These are phyloP conservation scores for Coemansia sp. DNA, from an alignment of 192 early-diverging fungal species.

Conservation along the genomic window DNA sequence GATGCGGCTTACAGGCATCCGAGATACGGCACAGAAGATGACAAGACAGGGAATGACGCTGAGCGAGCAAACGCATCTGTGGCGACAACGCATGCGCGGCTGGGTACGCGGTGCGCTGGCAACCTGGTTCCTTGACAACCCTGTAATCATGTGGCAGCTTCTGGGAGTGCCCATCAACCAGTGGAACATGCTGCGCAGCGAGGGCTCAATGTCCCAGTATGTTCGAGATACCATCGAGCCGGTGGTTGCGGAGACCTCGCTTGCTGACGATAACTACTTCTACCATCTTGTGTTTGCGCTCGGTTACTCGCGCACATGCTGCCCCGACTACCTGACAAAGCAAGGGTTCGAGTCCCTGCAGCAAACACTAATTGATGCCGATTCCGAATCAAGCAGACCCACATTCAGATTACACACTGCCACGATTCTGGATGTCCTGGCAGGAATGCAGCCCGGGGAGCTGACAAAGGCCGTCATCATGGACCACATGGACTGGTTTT, in stretches of 20 bases:
- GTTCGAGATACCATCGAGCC: conserved; percentile 83
- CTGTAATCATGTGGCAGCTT: conserved; percentile 80
- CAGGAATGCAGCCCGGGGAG: conserved; percentile 61
- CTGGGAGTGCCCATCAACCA: conserved; percentile 84
- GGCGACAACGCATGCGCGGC: conserved; percentile 67
- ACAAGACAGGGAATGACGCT: conserved; percentile 53
- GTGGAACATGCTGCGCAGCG: conserved; percentile 81
- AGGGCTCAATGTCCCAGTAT: conserved; percentile 77
- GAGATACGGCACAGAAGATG: conserved; percentile 58
- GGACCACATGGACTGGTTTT: conserved; percentile 92
- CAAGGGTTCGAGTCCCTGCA: conserved; percentile 66
- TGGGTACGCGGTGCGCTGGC: conserved; percentile 64
- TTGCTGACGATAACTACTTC: conserved; percentile 81
- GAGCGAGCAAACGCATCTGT: conserved; percentile 63
- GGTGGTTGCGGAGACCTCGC: conserved; percentile 61
- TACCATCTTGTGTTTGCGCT: conserved; percentile 76
- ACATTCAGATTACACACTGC: conserved; percentile 80
- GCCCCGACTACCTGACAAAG: conserved; percentile 76
- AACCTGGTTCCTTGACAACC: conserved; percentile 71
- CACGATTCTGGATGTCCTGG: conserved; percentile 71
- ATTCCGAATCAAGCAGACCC: conserved; percentile 1
- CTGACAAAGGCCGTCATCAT: conserved; percentile 77
- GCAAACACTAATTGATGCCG: conserved; percentile 5
- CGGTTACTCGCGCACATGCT: conserved; percentile 66
- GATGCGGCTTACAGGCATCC: conserved; percentile 60